Percentiles rank a stretch among this genome's conserved stretches.
phyloP scores from a whole-genome alignment of 2,329 filamentous ascomycete species.

The Sclerotinia glacialis region DNA sequence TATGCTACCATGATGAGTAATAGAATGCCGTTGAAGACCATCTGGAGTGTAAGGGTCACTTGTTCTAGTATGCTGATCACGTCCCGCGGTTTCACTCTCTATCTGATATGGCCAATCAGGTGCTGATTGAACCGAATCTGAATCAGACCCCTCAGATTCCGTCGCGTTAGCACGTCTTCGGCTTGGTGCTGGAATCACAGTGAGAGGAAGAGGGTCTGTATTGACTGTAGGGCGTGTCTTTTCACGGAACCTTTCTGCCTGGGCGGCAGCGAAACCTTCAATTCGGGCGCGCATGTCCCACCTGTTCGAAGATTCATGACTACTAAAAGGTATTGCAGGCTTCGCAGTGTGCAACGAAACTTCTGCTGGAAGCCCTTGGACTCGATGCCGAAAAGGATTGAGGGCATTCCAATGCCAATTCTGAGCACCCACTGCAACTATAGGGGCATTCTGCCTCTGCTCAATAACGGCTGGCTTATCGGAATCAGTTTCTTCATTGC shows the following conservation, averaged over 20 bases:
- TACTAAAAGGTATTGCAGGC: constrained; percentile 23
- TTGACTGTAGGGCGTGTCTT: constrained; percentile 53
- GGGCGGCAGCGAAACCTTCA: constrained; percentile 59
- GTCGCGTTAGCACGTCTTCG: constrained; percentile 57
- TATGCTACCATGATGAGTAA: constrained; percentile 36
- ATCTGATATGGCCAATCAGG: neutral
- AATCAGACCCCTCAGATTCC: constrained; percentile 50
- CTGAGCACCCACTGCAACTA: constrained; percentile 13
- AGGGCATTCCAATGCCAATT: constrained; percentile 30
- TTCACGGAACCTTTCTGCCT: constrained; percentile 59
- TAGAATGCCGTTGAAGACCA: constrained; percentile 29
- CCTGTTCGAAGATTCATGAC: constrained; percentile 34
- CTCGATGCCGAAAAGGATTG: constrained; percentile 36
- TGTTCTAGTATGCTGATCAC: constrained; percentile 22
- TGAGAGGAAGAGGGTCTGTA: constrained; percentile 56
- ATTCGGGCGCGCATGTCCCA: constrained; percentile 58
- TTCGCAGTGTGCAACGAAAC: constrained; percentile 36
- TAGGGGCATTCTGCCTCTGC: constrained; percentile 24
- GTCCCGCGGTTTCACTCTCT: constrained; percentile 15
- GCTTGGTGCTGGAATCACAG: constrained; percentile 59
- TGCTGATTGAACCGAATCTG: neutral
- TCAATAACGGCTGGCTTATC: constrained; percentile 33
- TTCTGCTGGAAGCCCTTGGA: constrained; percentile 37
- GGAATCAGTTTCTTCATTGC: constrained; percentile 17
- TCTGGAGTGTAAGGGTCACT: constrained; percentile 36